Evolutionary conservation across 495 filamentous ascomycete species (phyloP).

Genomic region (Neurospora sp.): DNA sequence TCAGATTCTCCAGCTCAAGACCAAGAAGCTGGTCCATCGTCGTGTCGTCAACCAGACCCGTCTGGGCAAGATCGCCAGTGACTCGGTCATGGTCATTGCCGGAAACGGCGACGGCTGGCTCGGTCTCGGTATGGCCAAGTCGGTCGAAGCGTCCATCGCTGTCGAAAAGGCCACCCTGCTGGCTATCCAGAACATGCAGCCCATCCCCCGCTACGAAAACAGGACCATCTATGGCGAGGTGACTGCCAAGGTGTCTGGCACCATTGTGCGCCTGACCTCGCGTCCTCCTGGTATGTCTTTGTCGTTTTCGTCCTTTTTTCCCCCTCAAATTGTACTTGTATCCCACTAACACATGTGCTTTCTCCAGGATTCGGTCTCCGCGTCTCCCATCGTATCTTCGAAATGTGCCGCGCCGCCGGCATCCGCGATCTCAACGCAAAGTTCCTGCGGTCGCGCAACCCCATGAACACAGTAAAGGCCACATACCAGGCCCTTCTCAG

Average conservation of each 20-base stretch:
- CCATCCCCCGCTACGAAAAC: conserved; percentile 78
- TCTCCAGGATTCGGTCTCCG: conserved; percentile 66
- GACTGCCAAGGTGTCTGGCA: conserved; percentile 72
- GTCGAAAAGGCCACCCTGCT: conserved; percentile 54
- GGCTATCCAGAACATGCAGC: conserved; percentile 79
- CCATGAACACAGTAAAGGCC: conserved; percentile 94
- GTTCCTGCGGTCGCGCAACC: conserved; percentile 72
- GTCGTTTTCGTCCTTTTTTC: neutral
- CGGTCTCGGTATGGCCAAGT: conserved; percentile 84
- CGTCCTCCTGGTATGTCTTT: conserved; percentile 72
- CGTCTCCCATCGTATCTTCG: conserved; percentile 81
- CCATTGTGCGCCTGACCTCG: conserved; percentile 64
- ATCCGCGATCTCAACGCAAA: conserved; percentile 76
- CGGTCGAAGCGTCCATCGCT: conserved; percentile 57
- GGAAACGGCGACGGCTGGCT: conserved; percentile 78
- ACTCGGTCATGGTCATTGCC: conserved; percentile 63
- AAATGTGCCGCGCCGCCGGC: conserved; percentile 76
- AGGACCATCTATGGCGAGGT: conserved; percentile 86
- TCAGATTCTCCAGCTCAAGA: conserved; percentile 44
- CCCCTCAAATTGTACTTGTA: neutral
- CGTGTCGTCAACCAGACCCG: conserved; percentile 85
- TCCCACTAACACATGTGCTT: neutral
- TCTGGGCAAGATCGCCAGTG: conserved; percentile 75
- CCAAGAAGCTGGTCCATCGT: conserved; percentile 60
- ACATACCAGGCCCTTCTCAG: conserved; percentile 67